Conservation (phyloP, 257 asterid species). For the Mitragyna speciosa region DNA sequence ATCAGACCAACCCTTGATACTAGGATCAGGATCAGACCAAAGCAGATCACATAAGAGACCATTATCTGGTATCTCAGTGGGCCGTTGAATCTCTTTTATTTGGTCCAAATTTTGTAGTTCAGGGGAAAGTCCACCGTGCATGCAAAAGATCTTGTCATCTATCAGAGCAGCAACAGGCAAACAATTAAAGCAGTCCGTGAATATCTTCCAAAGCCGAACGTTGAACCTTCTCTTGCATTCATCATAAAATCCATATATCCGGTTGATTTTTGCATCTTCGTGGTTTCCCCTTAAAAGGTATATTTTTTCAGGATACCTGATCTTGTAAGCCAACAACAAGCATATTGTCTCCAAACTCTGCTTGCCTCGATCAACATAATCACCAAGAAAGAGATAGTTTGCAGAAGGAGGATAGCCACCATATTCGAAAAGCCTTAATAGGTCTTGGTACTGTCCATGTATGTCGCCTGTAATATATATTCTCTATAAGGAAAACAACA, state of each 20-base stretch:
- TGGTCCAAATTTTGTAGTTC: slow-evolving; percentile 57
- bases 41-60: slow-evolving; percentile 80
- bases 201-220: slow-evolving; percentile 80
- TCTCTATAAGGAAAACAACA: slow-evolving; percentile 1
- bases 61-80: slow-evolving; percentile 67
- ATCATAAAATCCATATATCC: slow-evolving; percentile 77
- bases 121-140: slow-evolving; percentile 87
- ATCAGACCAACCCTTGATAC: slow-evolving; percentile 63
- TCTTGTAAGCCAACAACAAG: slow-evolving; percentile 67
- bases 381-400: slow-evolving; percentile 75
- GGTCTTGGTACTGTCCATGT: slow-evolving; percentile 82
- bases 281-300: slow-evolving; percentile 79
- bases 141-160: slow-evolving; percentile 74
- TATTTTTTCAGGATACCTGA: slow-evolving; percentile 61
- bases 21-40: slow-evolving; percentile 80
- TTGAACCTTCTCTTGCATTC: slow-evolving; percentile 83
- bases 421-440: slow-evolving; percentile 62
- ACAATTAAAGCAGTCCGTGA: slow-evolving; percentile 79
- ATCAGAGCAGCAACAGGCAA: slow-evolving; percentile 75
- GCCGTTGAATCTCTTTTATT: slow-evolving; percentile 57
- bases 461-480: slow-evolving; percentile 56
- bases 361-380: slow-evolving; percentile 81
- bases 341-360: slow-evolving; percentile 87
- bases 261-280: slow-evolving; percentile 80
- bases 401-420: slow-evolving; percentile 77